Base-by-base conservation (phyloP, 768 basidiomycete species). In the Tylopilus sp. region DNA sequence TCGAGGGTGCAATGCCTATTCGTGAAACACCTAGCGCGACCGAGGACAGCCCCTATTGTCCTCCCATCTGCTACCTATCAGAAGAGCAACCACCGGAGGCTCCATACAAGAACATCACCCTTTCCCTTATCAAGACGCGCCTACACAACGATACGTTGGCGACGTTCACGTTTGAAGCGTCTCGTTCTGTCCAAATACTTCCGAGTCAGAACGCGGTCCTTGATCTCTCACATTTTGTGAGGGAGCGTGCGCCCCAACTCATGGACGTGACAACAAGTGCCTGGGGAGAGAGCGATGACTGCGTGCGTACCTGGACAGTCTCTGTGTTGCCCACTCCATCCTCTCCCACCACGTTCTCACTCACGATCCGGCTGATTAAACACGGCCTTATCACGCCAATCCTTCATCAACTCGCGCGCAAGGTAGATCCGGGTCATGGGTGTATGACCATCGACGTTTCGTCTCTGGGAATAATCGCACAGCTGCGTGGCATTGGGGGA, bases 261-360 rank as follows among this genome's bases (percentile, higher is more conserved):
- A 79, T 83, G 73, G 72, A 78, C 3, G 72, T 72, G 28, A 48
- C 58, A 11, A 69, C 73, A 12, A 44, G 46, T 22, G 75, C 76
- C 1, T 73, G 67, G 18, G 70, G 72, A 11, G 67, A 79, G 17
- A 82, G 82, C 57, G 82, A 84, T 60, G 81, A 85, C 56, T 75
- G 80, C 44, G 76, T 85, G 13, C 78, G 82, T 11, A 84, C 82
- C 4, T 85, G 82, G 82, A 83, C 82, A 0, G 71, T 84, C 17
- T 82, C 83, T 2, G 43, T 62, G 11, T 57, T 40, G 26, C 62
- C 63, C 17, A 56, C 63, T 2, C 33, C 47, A 8, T 25, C 44
- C 21, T 50, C 54, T 1, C 57, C 57, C 2, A 3, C 40, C 2
- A 51, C 23, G 0, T 77, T 78, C 61, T 64, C 73, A 15, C 55